Evolutionary conservation across 2,329 filamentous ascomycete genomes (phyloP), one percentile per base, ranked within the genome.

Genomic region (Colletotrichum musae): DNA sequence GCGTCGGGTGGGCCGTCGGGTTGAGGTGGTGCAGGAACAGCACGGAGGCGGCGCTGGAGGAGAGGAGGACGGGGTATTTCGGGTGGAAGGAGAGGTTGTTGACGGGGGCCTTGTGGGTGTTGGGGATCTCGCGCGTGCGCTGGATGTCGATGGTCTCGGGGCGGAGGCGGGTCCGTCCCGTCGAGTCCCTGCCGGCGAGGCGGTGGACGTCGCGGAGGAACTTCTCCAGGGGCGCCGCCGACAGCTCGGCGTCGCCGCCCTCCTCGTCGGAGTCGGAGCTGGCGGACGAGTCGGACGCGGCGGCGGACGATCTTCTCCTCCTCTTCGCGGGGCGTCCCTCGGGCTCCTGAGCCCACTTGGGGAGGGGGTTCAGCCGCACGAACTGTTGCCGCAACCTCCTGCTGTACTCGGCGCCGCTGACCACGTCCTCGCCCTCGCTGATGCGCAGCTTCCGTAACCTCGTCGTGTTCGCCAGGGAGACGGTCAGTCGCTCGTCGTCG

Each of bases 81-180:
- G 95, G 94, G 81, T 99, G 96, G 86, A 98, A 98, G 10, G 91
- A 91, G 43, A 99, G 88, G 50, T 92, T 94, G 48, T 91, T 92
- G 73, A 98, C 91, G 12, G 94, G 88, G 18, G 93, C 93, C 80
- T 90, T 91, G 80, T 97, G 94, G 39, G 87, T 85, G 79, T 93
- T 91, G 26, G 93, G 89, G 72, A 98, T 92, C 78, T 98, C 94
- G 79, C 95, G 93, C 72, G 94, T 90, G 75, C 94, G 90, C 79
- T 97, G 94, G 71, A 99, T 97, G 78, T 97, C 93, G 73, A 99
- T 87, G 53, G 94, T 91, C 80, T 97, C 95, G 50, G 95, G 93
- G 61, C 93, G 91, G 69, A 98, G 85, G 77, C 92, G 94, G 75
- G 90, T 88, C 77, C 88, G 88, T 28, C 47, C 65, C 21, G 82